phyloP scores from a whole-genome alignment of 148 eudicot genomes.

The Mesembryanthemum crystallinum region DNA sequence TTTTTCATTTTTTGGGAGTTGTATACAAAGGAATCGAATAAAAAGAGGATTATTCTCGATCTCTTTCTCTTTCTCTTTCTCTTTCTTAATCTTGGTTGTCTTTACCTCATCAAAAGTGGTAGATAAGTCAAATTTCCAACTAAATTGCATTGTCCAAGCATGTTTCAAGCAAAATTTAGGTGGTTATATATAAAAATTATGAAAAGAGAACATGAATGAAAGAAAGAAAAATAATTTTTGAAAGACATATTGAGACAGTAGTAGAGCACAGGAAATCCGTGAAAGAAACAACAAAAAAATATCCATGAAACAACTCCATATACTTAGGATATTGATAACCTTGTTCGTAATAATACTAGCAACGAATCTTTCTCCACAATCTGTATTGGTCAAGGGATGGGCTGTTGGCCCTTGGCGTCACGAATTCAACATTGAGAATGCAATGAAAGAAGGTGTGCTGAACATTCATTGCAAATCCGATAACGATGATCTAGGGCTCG shows the following conservation, averaged over 20 bases:
- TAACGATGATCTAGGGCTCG: no score
- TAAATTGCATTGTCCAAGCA: no score
- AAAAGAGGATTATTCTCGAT: no score
- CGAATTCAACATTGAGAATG: conserved; percentile 20
- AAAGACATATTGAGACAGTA: background rate
- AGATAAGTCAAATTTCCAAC: no score
- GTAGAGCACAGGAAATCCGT: no score
- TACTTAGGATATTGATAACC: background rate
- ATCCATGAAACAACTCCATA: background rate
- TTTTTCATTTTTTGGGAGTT: no score
- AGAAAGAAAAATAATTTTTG: background rate
- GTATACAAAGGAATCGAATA: no score
- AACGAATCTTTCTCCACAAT: background rate
- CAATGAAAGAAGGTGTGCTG: background rate
- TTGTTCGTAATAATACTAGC: background rate
- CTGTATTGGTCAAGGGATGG: conserved; percentile 22
- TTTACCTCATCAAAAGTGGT: no score
- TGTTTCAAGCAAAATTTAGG: background rate
- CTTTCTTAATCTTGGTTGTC: no score
- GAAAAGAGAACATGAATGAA: no score
- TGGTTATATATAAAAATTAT: background rate
- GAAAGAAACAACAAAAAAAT: background rate
- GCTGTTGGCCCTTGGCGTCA: conserved; percentile 27
- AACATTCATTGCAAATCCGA: background rate
- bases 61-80: no score